Base-by-base conservation (phyloP, 2,329 filamentous ascomycete genomes). In the Alternaria hordeiaustralica region DNA sequence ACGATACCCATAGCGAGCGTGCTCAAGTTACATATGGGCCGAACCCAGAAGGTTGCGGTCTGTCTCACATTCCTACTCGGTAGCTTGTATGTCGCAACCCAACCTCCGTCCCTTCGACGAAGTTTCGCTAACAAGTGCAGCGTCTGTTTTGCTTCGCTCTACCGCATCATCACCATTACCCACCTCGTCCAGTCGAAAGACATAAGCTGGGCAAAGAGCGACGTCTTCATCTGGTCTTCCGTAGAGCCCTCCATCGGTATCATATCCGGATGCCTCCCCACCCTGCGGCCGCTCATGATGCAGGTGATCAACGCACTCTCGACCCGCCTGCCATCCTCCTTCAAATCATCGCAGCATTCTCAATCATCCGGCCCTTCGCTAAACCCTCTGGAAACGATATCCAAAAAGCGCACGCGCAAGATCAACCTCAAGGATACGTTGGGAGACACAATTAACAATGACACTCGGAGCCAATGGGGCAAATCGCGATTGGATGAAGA, bases 141-240 rank as follows among this genome's bases (percentile, higher is more conserved):
- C 41, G 53, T 55, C 9, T 74, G 70, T 36, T 73, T 75, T 30
- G 71, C 72, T 18, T 74, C 71, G 6, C 64, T 74, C 9, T 74
- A 74, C 51, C 71, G 72, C 21, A 73, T 75, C 64, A 69, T 75
- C 18, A 73, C 69, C 30, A 70, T 73, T 15, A 54, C 64, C 1
- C 65, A 58, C 6, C 65, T 74, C n/a, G 68, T 71, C 11, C 51
- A 46, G 25, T 63, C 66, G 10, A 63, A 30, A 20, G 71, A 74
- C 44, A 71, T 74, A 45, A 72, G 69, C 51, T 75, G 71, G 71
- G 69, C 73, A 2, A 75, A 72, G 56, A 70, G 66, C 58, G 71
- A 74, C 33, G 71, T 73, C n/a, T 74, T 74, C 62, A 72, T 75
- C 55, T 75, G 73, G 73, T 70, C 68, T 3, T 64, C 59, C 11